Evolutionary conservation across 129 eudicot genomes (phyloP), one percentile per base, ranked within the genome.

Genomic region (Flaveria linearis): DNA sequence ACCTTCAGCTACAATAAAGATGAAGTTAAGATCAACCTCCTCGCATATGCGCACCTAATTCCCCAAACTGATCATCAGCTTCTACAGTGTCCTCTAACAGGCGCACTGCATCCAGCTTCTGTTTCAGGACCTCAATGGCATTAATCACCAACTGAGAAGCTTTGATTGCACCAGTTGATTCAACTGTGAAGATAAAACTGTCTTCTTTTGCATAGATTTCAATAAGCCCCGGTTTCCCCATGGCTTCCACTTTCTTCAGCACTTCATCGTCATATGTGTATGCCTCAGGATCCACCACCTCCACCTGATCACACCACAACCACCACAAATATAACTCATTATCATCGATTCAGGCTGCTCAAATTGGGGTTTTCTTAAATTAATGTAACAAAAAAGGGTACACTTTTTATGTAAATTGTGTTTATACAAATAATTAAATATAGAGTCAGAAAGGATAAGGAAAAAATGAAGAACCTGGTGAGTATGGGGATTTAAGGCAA

Each of bases 21-120:
- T 30, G 16, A 62, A 63, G 25, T 6, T 56, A 57, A 20, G 42
- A 55, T 91, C 81, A 88, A 4, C 97, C 97, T 7, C 98, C 98
- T 50, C 92, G 88, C 96, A 94, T 91, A 80, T 94, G 99, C 18
- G 99, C 99, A 72, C 99, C 99, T 75, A 94, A 47, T 74, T 94
- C 97, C 7, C 96, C 99, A 74, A 94, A 94, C 75, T 91, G 97
- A 15, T 91, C 96, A 80, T 91, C 97, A 55, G 91, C 96, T 85
- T 94, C 98, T 41, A 94, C 93, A 1, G 98, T 85, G 79, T 94
- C 99, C 62, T 92, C 97, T 3, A 92, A 81, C 76, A 94, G 73
- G 26, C 96, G 89, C 75, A 94, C 99, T n/a, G 99, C 97, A 82
- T 94, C 99, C 76, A 94, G 84, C 80, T 94, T 94, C 81, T 86